A percentile compares a stretch with the other conserved stretches of the same genome.
Evolutionary conservation across 1,139 yeast species (phyloP).

Genomic region (Scheffersomyces parashehatae): DNA sequence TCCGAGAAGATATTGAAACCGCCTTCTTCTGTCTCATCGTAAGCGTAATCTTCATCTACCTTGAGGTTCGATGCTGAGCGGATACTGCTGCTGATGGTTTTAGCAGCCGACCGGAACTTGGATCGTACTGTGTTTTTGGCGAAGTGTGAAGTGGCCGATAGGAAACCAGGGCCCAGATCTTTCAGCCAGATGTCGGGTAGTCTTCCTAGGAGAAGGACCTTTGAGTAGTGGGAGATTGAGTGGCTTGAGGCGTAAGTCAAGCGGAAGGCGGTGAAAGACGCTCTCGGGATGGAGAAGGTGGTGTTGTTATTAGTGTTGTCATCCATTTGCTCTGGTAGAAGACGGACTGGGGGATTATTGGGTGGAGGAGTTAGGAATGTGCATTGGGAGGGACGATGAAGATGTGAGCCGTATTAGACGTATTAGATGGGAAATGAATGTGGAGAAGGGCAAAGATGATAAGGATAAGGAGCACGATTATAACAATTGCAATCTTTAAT

Average conservation of each 20-base stretch:
- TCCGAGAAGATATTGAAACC: conserved; percentile 9
- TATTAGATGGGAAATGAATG: too few relatives aligned
- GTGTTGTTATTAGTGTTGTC: neutral
- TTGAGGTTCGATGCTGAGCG: conserved; percentile 4
- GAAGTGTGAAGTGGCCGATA: conserved; percentile 12
- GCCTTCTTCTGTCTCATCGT: conserved; percentile 8
- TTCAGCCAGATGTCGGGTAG: conserved; percentile 65
- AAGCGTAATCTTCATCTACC: neutral
- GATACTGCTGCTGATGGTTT: conserved; percentile 14
- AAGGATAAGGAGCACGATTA: too few relatives aligned
- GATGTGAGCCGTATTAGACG: too few relatives aligned
- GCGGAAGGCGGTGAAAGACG: conserved; percentile 66
- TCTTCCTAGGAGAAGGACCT: conserved; percentile 59
- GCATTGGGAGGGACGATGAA: too few relatives aligned
- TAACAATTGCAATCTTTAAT: too few relatives aligned
- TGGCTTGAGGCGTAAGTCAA: conserved; percentile 54
- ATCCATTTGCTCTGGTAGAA: too few relatives aligned
- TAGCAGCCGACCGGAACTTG: conserved; percentile 13
- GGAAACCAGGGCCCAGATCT: conserved; percentile 24
- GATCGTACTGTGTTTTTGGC: conserved; percentile 16
- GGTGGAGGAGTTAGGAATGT: too few relatives aligned
- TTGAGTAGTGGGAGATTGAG: conserved; percentile 51
- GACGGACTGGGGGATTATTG: too few relatives aligned
- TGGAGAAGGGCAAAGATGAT: too few relatives aligned
- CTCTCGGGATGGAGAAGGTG: conserved; percentile 14